Conservation (phyloP, 2,329 filamentous ascomycete genomes). For the Xylariaceae sp. region DNA sequence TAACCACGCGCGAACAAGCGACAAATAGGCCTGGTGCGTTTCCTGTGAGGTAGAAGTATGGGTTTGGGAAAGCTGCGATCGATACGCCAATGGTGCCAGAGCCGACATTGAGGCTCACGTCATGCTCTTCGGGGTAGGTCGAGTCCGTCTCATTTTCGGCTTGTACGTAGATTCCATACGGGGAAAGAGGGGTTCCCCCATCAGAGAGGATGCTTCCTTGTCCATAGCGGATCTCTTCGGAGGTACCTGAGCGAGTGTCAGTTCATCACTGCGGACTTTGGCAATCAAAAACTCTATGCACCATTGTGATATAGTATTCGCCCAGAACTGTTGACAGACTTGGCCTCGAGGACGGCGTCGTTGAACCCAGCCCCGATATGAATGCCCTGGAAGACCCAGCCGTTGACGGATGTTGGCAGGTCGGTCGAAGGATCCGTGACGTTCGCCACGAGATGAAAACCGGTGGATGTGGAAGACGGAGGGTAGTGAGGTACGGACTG, state of each 20-base stretch:
- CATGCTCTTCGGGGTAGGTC: slow-evolving; percentile 18
- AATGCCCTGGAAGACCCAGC: slow-evolving; percentile 34
- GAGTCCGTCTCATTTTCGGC: slow-evolving; percentile 13
- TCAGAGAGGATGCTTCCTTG: slow-evolving; percentile 36
- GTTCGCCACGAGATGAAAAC: slow-evolving; percentile 41
- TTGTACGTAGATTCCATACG: slow-evolving; percentile 32
- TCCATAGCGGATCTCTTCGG: slow-evolving; percentile 26
- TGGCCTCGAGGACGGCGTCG: slow-evolving; percentile 31
- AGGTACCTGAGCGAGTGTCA: slow-evolving; percentile 24
- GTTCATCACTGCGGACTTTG: background rate
- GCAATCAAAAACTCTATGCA: background rate
- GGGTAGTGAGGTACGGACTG: slow-evolving; percentile 15
- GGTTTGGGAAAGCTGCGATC: slow-evolving; percentile 30
- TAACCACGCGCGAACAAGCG: slow-evolving; percentile 38
- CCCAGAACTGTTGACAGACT: slow-evolving; percentile 4
- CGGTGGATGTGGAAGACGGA: slow-evolving; percentile 15
- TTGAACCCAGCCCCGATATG: slow-evolving; percentile 39
- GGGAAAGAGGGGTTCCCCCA: slow-evolving; percentile 33
- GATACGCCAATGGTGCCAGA: slow-evolving; percentile 32
- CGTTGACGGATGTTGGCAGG: slow-evolving; percentile 37
- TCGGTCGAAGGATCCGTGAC: slow-evolving; percentile 37
- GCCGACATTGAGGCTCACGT: slow-evolving; percentile 32
- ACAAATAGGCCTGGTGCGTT: slow-evolving; percentile 30
- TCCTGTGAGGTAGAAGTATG: slow-evolving; percentile 27
- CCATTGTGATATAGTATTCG: slow-evolving; percentile 47